Evolutionary conservation across 345 rosid genomes (phyloP), one percentile per base, ranked within the genome.

Genomic region (Orychophragmus violaceus): DNA sequence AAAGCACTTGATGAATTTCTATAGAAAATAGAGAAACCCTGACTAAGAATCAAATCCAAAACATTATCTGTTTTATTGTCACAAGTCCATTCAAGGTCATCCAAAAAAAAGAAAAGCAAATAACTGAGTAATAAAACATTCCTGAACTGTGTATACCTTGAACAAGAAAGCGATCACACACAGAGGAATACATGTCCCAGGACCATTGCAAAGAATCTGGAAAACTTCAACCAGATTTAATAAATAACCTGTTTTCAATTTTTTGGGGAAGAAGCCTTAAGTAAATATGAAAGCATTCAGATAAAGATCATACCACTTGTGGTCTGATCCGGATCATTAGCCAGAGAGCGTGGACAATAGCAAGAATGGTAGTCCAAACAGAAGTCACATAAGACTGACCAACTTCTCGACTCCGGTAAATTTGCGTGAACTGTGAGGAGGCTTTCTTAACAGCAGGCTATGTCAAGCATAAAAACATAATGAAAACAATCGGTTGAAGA

Each of bases 181-280:
- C 5, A 94, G 79, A 74, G 99, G 97, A 72, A 90, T 74, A 72
- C 99, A 94, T 4, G 99, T 89, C 68, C 97, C 95, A 13, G 99
- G 97, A 70, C 97, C 97, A 76, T 94, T 90, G 80, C 99, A 94
- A 64, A 88, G 88, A 69, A 94, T 77, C 97, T 88, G 69, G 33
- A 45, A 74, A 53, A 3, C 7, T 9, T 54, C 35, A 63, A 49
- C 18, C 22, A 28, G 8, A 63, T 37, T 2, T 29, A 24, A 2
- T 36, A n/a, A n/a, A n/a, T n/a, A n/a, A n/a, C n/a, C n/a, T n/a
- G n/a, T n/a, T n/a, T n/a, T n/a, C n/a, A n/a, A n/a, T n/a, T n/a
- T n/a, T n/a, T n/a, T n/a, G n/a, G n/a, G n/a, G n/a, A n/a, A n/a
- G 24, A 54, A 23, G 59, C 62, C 69, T 23, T 14, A 10, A 14